Conservation (phyloP, 495 filamentous ascomycete species). For the Jackrogersella minutella region DNA sequence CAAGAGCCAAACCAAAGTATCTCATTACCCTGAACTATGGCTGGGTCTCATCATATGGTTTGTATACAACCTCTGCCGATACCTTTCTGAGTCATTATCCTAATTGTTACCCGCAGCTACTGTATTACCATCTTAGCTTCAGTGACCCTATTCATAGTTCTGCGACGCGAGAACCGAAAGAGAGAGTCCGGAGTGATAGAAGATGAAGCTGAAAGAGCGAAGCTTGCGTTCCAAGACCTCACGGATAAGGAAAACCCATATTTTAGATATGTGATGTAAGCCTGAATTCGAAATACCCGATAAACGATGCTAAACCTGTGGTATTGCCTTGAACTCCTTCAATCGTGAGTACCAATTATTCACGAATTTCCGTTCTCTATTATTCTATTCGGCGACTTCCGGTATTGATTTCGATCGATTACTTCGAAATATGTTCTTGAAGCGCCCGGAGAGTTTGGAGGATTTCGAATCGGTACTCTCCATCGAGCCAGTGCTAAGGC, state of each 20-base stretch:
- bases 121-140: conserved; percentile 70
- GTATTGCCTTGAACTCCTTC: neutral
- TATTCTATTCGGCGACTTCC: conserved; percentile 4
- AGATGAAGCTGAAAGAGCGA: conserved; percentile 68
- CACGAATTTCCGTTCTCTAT: neutral
- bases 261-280: conserved; percentile 68
- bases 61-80: conserved; percentile 30
- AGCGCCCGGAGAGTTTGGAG: conserved; percentile 15
- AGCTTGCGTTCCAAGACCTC: conserved; percentile 73
- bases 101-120: conserved; percentile 58
- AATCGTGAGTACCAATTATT: neutral
- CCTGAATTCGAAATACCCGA: neutral
- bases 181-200: conserved; percentile 54
- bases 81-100: neutral
- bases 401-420: conserved; percentile 14
- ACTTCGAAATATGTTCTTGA: conserved; percentile 29
- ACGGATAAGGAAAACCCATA: conserved; percentile 80
- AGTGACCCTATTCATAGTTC: conserved; percentile 61
- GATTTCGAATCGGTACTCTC: conserved; percentile 24
- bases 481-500: conserved; percentile 9
- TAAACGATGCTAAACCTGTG: neutral
- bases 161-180: conserved; percentile 64
- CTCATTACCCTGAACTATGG: conserved; percentile 77
- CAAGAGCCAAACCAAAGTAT: conserved; percentile 63
- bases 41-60: conserved; percentile 75